These are phyloP conservation scores for Epichloe gansuensis DNA, from an alignment of 2,329 filamentous ascomycete genomes.

Conservation along the genomic window DNA sequence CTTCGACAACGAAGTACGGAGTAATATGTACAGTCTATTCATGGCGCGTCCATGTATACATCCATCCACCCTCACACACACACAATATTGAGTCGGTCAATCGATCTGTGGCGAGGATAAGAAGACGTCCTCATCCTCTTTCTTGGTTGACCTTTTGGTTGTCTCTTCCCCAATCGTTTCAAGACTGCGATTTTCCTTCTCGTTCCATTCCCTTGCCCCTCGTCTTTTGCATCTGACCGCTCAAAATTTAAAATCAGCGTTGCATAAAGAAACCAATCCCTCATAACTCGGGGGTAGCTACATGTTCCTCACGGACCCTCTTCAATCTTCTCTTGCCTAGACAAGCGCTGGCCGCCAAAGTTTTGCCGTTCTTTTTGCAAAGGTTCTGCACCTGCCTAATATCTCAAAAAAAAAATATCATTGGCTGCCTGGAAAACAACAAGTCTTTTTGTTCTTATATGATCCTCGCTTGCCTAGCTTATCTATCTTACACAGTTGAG, in stretches of 20 bases:
- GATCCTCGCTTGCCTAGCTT: background rate
- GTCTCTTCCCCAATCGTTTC: constrained; percentile 14
- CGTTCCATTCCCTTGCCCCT: constrained; percentile 5
- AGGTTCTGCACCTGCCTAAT: background rate
- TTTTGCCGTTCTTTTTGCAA: background rate
- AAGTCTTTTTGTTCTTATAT: background rate
- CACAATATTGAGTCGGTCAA: too few species aligned
- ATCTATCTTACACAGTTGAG: background rate
- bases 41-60: background rate
- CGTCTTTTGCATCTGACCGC: constrained; percentile 5
- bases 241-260: background rate
- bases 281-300: background rate
- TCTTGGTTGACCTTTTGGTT: constrained; percentile 13
- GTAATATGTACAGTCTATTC: background rate
- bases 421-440: background rate
- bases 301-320: background rate
- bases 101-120: constrained; percentile 13
- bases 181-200: constrained; percentile 4
- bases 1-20: too few species aligned
- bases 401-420: background rate
- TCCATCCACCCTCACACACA: background rate
- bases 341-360: constrained; percentile 4
- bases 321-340: background rate
- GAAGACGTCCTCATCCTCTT: constrained; percentile 16
- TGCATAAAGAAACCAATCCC: background rate